Conservation (phyloP, 2,329 filamentous ascomycete species). For the Arthrobotrys megalospora region DNA sequence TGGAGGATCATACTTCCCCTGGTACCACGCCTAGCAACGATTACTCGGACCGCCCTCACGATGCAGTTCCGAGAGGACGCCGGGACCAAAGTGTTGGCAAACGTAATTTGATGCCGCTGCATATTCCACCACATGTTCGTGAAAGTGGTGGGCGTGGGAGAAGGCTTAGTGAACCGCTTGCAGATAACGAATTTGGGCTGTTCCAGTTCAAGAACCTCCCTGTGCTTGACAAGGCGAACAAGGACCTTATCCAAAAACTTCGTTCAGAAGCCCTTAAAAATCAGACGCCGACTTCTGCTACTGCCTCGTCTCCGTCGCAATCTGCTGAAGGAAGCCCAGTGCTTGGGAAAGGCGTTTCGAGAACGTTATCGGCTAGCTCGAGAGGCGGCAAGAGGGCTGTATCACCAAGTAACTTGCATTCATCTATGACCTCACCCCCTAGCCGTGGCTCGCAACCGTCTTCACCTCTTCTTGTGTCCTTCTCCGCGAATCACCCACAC, state of each 20-base stretch:
- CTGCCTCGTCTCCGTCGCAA: slow-evolving; percentile 65
- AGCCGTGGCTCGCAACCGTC: slow-evolving; percentile 87
- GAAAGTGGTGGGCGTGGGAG: slow-evolving; percentile 81
- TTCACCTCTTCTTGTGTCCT: slow-evolving; percentile 94
- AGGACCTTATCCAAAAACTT: slow-evolving; percentile 97
- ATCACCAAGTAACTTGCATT: slow-evolving; percentile 81
- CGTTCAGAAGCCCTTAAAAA: slow-evolving; percentile 88
- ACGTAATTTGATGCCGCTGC: slow-evolving; percentile 91
- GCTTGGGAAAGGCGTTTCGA: slow-evolving; percentile 74
- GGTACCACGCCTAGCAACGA: slow-evolving; percentile 78
- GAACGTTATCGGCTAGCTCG: slow-evolving; percentile 86
- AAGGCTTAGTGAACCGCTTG: slow-evolving; percentile 89
- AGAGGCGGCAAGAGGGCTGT: slow-evolving; percentile 82
- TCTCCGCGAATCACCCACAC: slow-evolving; percentile 83
- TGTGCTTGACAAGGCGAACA: slow-evolving; percentile 97
- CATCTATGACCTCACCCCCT: slow-evolving; percentile 86
- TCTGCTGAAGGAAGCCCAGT: slow-evolving; percentile 83
- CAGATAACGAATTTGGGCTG: slow-evolving; percentile 91
- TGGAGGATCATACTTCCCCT: slow-evolving; percentile 88
- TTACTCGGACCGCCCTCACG: slow-evolving; percentile 90
- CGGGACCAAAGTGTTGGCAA: slow-evolving; percentile 90
- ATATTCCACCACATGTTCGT: slow-evolving; percentile 95
- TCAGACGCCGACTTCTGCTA: slow-evolving; percentile 72
- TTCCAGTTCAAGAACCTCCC: slow-evolving; percentile 98
- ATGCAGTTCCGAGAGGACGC: slow-evolving; percentile 90